Conservation (phyloP, 2,329 filamentous ascomycete species). For the Cladobotryum protrusum region DNA sequence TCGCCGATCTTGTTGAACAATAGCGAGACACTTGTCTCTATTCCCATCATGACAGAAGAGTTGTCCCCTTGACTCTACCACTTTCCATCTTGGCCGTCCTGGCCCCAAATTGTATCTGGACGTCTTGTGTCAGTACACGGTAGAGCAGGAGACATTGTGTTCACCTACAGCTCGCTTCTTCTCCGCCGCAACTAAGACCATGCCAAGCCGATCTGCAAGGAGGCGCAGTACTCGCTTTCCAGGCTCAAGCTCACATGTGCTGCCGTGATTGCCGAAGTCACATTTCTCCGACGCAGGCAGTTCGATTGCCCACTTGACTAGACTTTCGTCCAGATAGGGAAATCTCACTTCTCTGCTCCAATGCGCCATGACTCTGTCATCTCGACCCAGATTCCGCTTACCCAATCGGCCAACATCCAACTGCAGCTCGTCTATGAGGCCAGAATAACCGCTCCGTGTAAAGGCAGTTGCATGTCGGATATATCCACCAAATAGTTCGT, state of each 20-base stretch:
- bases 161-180: constrained; percentile 55
- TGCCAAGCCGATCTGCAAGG: constrained; percentile 66
- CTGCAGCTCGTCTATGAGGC: constrained; percentile 73
- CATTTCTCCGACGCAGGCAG: constrained; percentile 79
- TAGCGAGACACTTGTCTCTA: constrained; percentile 4
- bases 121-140: neutral
- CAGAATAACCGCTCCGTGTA: constrained; percentile 58
- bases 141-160: neutral
- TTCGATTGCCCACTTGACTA: constrained; percentile 74
- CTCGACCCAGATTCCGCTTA: constrained; percentile 88
- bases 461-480: constrained; percentile 76
- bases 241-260: constrained; percentile 51
- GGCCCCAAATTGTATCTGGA: constrained; percentile 73
- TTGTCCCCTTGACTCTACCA: constrained; percentile 62
- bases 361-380: constrained; percentile 84
- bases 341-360: constrained; percentile 88
- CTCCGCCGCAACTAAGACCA: constrained; percentile 67
- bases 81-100: constrained; percentile 78
- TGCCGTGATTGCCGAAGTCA: constrained; percentile 59
- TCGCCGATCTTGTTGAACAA: constrained; percentile 31
- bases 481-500: constrained; percentile 95
- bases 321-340: constrained; percentile 80
- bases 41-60: constrained; percentile 42
- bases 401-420: constrained; percentile 81
- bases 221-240: constrained; percentile 78